These are phyloP conservation scores for Candida boleticola DNA, from an alignment of 805 yeast species.

Conservation along the genomic window DNA sequence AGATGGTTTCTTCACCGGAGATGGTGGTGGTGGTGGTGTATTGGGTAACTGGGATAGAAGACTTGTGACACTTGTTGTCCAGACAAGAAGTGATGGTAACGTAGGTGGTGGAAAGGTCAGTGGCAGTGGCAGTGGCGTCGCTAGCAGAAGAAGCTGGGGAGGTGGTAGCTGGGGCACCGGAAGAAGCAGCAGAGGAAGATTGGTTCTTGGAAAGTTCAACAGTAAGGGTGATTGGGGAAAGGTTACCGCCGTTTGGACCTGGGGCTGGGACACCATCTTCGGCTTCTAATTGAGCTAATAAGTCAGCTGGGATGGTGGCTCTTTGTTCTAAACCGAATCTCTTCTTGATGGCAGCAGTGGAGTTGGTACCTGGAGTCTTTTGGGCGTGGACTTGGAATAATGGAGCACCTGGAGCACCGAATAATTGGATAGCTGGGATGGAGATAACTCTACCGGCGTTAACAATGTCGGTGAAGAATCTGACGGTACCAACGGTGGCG, in stretches of 20 bases:
- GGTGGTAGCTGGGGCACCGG: slow-evolving; percentile 8
- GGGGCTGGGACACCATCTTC: slow-evolving; percentile 24
- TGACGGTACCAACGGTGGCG: slow-evolving; percentile 18
- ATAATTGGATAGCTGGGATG: slow-evolving; percentile 32
- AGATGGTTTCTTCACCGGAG: slow-evolving; percentile 23
- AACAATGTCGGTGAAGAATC: slow-evolving; percentile 33
- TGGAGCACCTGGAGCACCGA: slow-evolving; percentile 18
- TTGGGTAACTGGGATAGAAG: slow-evolving; percentile 18
- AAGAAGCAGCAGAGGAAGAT: slow-evolving; percentile 12
- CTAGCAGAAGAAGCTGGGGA: slow-evolving; percentile 11
- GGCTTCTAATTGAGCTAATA: slow-evolving; percentile 20
- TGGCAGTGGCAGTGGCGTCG: slow-evolving; percentile 16
- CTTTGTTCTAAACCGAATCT: slow-evolving; percentile 26
- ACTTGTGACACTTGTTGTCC: slow-evolving; percentile 19
- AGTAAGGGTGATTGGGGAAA: slow-evolving; percentile 12
- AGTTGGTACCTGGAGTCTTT: slow-evolving; percentile 31
- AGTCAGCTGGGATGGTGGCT: slow-evolving; percentile 30
- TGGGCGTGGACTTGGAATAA: slow-evolving; percentile 28
- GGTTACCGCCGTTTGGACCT: background rate
- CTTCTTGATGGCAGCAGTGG: slow-evolving; percentile 40
- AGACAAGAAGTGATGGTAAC: slow-evolving; percentile 29
- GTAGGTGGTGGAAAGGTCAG: slow-evolving; percentile 18
- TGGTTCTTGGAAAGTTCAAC: slow-evolving; percentile 12
- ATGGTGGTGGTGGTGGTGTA: slow-evolving; percentile 31
- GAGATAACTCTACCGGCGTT: slow-evolving; percentile 31